Evolutionary conservation across 2,329 filamentous ascomycete species (phyloP).

Genomic region (Fusarium vanettenii): DNA sequence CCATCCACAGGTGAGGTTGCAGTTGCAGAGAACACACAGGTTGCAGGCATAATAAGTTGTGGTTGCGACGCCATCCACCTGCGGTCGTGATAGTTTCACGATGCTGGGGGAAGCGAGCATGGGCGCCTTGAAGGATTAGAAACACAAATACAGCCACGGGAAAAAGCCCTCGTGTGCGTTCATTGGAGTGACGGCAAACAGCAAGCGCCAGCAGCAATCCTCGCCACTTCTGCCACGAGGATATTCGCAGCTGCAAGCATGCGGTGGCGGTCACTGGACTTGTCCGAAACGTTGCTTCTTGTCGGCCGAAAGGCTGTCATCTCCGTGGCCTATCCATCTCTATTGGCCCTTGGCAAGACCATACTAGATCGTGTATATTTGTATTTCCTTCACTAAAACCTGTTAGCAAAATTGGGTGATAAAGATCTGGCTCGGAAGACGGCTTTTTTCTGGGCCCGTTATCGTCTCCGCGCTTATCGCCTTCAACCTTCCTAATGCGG

Average conservation of each 20-base stretch:
- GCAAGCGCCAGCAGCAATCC: neutral
- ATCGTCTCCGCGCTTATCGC: conserved; percentile 21
- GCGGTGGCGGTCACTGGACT: neutral
- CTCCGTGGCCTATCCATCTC: neutral
- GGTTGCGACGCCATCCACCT: neutral
- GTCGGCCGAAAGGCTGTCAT: neutral
- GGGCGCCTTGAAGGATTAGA: neutral
- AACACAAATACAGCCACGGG: neutral
- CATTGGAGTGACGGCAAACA: neutral
- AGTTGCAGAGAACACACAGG: neutral
- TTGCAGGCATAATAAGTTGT: neutral
- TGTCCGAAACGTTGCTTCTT: neutral
- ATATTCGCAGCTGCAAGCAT: neutral
- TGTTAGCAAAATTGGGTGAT: conserved; percentile 41
- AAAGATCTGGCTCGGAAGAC: conserved; percentile 14
- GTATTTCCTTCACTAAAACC: conserved; percentile 44
- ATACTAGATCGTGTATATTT: neutral
- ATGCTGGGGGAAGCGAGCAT: conserved; percentile 4
- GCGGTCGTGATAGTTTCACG: neutral
- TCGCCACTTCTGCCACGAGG: neutral
- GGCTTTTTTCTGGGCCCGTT: conserved; percentile 28
- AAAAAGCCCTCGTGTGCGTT: neutral
- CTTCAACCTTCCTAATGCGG: conserved; percentile 6
- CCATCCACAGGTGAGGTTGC: neutral
- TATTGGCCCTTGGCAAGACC: neutral